Evolutionary conservation across 345 rosid species (phyloP).

Genomic region (Combretum micranthum): DNA sequence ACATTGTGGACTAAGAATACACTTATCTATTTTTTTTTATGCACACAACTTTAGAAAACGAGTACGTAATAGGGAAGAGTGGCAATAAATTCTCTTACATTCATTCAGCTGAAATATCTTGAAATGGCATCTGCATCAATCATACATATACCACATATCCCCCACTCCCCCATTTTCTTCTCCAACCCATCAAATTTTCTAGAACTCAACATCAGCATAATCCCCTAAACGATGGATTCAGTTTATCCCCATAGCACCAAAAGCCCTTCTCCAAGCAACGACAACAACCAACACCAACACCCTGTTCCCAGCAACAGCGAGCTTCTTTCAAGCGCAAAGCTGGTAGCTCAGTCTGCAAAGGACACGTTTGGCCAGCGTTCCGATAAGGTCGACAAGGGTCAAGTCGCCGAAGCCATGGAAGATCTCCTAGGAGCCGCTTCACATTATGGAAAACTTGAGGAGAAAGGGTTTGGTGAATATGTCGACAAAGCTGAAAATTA

Average conservation of each 20-base stretch:
- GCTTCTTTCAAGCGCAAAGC: conserved; percentile 57
- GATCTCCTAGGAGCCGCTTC: conserved; percentile 59
- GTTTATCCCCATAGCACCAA: not conserved
- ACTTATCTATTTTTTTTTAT: too few species aligned
- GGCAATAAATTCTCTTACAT: too few species aligned
- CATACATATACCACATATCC: too few species aligned
- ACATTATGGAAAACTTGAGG: conserved; percentile 60
- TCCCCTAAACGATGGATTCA: not conserved
- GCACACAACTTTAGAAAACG: too few species aligned
- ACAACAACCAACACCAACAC: conserved; percentile 11
- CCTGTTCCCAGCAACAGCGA: conserved; percentile 35
- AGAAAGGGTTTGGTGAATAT: conserved; percentile 50
- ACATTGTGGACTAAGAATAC: too few species aligned
- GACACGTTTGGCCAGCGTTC: conserved; percentile 29
- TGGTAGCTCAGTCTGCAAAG: conserved; percentile 54
- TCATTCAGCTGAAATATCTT: too few species aligned
- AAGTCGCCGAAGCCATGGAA: conserved; percentile 51
- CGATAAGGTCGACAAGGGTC: conserved; percentile 44
- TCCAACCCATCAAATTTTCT: not conserved
- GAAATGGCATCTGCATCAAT: too few species aligned
- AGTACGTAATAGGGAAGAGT: too few species aligned
- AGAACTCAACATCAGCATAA: not conserved
- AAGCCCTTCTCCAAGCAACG: not conserved
- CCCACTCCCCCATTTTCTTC: not conserved
- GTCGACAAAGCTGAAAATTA: conserved; percentile 65